Evolutionary conservation across 441 rosid species (phyloP).

Genomic region (Mallotus japonicus): DNA sequence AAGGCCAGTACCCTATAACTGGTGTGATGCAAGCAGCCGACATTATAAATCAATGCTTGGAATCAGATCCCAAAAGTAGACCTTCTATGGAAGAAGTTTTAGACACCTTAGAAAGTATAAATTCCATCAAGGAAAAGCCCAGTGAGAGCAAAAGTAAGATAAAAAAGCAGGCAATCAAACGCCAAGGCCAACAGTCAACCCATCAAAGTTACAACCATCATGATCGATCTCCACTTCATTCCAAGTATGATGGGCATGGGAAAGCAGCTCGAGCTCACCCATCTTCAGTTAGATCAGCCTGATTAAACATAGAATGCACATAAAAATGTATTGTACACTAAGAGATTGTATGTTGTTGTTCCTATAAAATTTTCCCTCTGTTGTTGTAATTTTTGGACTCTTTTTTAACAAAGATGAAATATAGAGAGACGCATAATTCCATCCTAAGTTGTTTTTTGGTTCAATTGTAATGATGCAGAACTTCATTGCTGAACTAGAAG

Average conservation of each 20-base stretch:
- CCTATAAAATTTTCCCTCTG: neutral
- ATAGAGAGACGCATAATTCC: neutral
- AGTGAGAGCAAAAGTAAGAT: conserved; percentile 26
- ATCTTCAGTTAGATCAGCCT: neutral
- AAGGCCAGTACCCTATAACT: conserved; percentile 45
- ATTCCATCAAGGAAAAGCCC: conserved; percentile 32
- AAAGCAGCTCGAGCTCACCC: neutral
- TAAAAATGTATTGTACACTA: neutral
- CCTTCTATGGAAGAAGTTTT: conserved; percentile 74
- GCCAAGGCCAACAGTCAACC: neutral
- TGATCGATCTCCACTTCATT: conserved; percentile 14
- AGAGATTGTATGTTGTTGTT: neutral
- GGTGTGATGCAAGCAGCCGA: conserved; percentile 50
- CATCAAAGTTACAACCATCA: neutral
- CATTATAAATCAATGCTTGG: conserved; percentile 53
- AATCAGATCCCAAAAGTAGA: conserved; percentile 56
- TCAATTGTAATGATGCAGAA: too few relatives aligned
- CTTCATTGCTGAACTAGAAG: neutral
- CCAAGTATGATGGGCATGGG: conserved; percentile 6
- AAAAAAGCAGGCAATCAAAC: neutral
- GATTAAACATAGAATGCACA: too few relatives aligned
- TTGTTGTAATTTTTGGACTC: neutral
- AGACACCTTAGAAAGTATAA: conserved; percentile 36
- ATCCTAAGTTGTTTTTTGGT: neutral
- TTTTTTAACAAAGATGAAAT: neutral